phyloP scores from a whole-genome alignment of 83 land plant genomes.

The Picea engelmannii region DNA sequence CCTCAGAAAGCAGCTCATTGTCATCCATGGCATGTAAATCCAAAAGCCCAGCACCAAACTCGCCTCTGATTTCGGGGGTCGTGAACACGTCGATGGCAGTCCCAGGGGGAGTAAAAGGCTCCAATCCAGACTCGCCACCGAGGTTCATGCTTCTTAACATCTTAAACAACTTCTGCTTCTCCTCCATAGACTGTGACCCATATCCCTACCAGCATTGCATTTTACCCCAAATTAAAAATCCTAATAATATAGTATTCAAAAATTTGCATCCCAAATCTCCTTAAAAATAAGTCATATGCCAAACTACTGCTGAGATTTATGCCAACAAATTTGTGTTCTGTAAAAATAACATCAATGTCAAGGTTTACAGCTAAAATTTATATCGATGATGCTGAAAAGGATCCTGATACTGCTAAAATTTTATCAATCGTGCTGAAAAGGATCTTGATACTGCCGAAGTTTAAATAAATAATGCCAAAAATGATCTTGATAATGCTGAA shows the following conservation, averaged over 20 bases:
- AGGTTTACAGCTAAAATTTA: neutral
- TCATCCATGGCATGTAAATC: conserved; percentile 60
- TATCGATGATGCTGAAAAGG: neutral
- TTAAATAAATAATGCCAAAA: neutral
- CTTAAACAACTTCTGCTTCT: conserved; percentile 23
- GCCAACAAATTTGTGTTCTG: neutral
- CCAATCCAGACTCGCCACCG: conserved; percentile 4
- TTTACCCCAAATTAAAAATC: neutral
- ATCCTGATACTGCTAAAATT: neutral
- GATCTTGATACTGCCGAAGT: neutral
- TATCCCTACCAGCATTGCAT: conserved; percentile 14
- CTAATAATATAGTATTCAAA: neutral
- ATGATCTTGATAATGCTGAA: conserved; percentile 1
- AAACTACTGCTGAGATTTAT: conserved; percentile 8
- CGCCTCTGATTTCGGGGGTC: too few species aligned
- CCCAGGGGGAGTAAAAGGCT: conserved; percentile 22
- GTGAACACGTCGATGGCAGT: too few species aligned
- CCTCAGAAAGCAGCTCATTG: conserved; percentile 53
- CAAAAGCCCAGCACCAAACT: conserved; percentile 51
- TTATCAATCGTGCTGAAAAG: neutral
- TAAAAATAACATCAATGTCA: neutral
- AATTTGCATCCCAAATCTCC: neutral
- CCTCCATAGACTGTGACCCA: conserved; percentile 21
- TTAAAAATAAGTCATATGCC: neutral
- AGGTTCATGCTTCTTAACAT: conserved; percentile 12